A percentile compares a stretch with the other conserved stretches of the same genome.
Conservation (phyloP, 192 early-diverging fungal species). For the Coemansia reversa region DNA sequence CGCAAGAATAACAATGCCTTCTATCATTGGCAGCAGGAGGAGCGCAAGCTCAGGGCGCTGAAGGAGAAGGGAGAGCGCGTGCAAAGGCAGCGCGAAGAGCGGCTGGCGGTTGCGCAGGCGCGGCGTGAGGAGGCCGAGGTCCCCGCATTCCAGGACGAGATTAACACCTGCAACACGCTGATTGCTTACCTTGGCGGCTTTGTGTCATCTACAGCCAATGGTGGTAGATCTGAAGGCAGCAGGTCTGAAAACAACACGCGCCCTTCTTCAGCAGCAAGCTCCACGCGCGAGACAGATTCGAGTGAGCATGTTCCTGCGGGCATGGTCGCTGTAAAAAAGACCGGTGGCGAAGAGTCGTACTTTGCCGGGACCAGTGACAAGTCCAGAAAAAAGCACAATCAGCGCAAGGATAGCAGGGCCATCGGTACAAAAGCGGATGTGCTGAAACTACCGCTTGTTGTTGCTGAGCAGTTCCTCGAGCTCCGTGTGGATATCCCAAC, state of each 20-base stretch:
- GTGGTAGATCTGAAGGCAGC: conserved; percentile 12
- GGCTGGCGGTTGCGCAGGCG: conserved; percentile 66
- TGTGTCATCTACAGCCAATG: conserved; percentile 16
- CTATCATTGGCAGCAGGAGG: conserved; percentile 68
- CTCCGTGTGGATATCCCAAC: conserved; percentile 82
- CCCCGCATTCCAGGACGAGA: conserved; percentile 85
- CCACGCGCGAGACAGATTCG: conserved; percentile 59
- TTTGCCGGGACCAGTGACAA: conserved; percentile 65
- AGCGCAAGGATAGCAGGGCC: conserved; percentile 56
- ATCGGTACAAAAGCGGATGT: conserved; percentile 52
- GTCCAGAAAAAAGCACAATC: conserved; percentile 61
- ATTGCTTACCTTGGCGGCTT: conserved; percentile 67
- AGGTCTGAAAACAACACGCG: conserved; percentile 37
- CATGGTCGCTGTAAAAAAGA: conserved; percentile 74
- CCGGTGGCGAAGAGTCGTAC: conserved; percentile 71
- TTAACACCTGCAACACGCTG: conserved; percentile 77
- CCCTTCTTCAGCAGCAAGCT: conserved; percentile 43
- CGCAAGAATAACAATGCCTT: conserved; percentile 73
- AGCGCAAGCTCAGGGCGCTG: conserved; percentile 60
- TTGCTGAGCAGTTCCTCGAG: conserved; percentile 75
- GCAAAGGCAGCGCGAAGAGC: conserved; percentile 66
- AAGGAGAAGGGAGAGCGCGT: conserved; percentile 68
- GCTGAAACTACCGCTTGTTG: conserved; percentile 71
- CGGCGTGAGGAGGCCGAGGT: conserved; percentile 85
- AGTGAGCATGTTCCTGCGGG: conserved; percentile 70